These are phyloP conservation scores for Cladosporium sp. DNA, from an alignment of 2,329 filamentous ascomycete species.

Conservation along the genomic window DNA sequence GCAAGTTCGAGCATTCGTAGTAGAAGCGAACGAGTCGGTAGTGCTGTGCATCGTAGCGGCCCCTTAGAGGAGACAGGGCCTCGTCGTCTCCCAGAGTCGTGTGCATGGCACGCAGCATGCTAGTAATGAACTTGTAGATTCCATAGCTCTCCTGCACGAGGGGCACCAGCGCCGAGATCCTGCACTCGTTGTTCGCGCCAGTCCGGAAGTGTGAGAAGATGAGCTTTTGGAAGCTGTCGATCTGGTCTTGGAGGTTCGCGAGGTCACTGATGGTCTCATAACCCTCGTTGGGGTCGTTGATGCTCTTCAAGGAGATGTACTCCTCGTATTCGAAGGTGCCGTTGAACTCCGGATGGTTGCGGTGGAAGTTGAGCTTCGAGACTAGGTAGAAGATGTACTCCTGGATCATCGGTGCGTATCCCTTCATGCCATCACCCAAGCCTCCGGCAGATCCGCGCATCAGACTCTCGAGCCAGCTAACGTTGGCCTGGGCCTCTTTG, in stretches of 20 bases:
- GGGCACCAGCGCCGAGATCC: conserved; percentile 87
- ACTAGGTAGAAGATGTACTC: conserved; percentile 97
- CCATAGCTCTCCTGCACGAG: conserved; percentile 97
- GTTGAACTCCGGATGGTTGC: conserved; percentile 96
- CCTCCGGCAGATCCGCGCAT: conserved; percentile 69
- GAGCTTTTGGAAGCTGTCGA: conserved; percentile 96
- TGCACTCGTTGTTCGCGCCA: conserved; percentile 89
- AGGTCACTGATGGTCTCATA: conserved; percentile 94
- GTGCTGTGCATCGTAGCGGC: conserved; percentile 90
- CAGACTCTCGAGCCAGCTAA: conserved; percentile 87
- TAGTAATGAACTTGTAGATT: conserved; percentile 99
- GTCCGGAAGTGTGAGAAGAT: conserved; percentile 95
- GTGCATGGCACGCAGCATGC: conserved; percentile 98
- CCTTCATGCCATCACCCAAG: conserved; percentile 60
- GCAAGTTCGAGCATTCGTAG: conserved; percentile 96
- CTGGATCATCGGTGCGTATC: conserved; percentile 83
- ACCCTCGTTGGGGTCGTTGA: conserved; percentile 97
- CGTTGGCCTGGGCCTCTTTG: conserved; percentile 81
- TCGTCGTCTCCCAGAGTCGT: conserved; percentile 84
- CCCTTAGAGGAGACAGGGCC: conserved; percentile 78
- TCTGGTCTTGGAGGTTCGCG: conserved; percentile 95
- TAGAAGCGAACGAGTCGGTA: conserved; percentile 97
- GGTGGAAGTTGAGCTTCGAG: conserved; percentile 92
- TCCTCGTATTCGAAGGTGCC: conserved; percentile 99
- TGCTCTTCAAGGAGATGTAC: conserved; percentile 94